These are phyloP conservation scores for Sistotremastrum niveocremeum DNA, from an alignment of 768 basidiomycete species.

Conservation along the genomic window DNA sequence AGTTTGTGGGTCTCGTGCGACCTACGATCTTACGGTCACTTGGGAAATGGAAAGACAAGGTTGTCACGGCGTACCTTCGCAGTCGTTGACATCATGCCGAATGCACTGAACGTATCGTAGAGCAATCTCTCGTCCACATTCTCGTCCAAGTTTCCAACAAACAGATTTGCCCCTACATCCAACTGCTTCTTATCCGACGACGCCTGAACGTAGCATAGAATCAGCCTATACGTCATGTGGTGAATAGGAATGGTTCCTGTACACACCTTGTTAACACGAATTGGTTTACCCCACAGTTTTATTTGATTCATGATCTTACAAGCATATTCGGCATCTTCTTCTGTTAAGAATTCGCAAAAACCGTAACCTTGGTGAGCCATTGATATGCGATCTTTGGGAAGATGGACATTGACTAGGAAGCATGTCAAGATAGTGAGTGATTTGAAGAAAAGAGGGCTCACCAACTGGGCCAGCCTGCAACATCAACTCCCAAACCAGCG, in stretches of 20 bases:
- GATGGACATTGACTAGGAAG: constrained; percentile 78
- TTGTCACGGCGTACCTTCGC: constrained; percentile 48
- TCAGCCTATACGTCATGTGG: constrained; percentile 6
- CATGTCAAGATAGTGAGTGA: background rate
- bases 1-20: constrained; percentile 75
- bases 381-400: constrained; percentile 96
- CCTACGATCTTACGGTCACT: constrained; percentile 33
- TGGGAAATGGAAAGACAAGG: background rate
- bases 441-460: constrained; percentile 25
- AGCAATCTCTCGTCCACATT: constrained; percentile 87
- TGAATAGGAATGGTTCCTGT: background rate
- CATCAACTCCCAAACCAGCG: constrained; percentile 97
- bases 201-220: constrained; percentile 37
- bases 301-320: constrained; percentile 99
- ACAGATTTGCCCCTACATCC: constrained; percentile 95
- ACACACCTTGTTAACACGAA: constrained; percentile 94
- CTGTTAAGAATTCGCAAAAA: constrained; percentile 98
- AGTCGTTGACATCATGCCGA: constrained; percentile 84
- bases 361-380: constrained; percentile 99
- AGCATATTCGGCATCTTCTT: constrained; percentile 98
- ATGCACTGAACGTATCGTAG: constrained; percentile 92
- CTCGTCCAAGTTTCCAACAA: constrained; percentile 91
- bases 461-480: constrained; percentile 97
- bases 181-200: constrained; percentile 97
- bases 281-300: constrained; percentile 97